Conservation (phyloP, 306 rosid genomes). For the Quercus mongolica region DNA sequence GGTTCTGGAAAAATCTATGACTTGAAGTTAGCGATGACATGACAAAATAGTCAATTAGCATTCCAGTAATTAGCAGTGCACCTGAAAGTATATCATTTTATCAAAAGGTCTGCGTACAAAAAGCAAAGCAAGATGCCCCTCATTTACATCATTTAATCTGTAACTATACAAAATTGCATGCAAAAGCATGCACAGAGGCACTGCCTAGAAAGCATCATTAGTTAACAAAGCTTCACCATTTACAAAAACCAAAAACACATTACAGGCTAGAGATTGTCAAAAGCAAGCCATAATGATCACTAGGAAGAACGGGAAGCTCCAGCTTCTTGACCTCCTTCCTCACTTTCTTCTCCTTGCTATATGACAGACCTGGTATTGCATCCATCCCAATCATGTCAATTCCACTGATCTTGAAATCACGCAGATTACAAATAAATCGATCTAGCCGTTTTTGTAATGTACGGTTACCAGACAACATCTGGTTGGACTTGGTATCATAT, state of each 20-base stretch:
- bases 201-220: neutral
- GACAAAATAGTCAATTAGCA: neutral
- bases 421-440: conserved; percentile 65
- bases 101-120: conserved; percentile 7
- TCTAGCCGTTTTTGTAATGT: conserved; percentile 68
- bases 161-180: conserved; percentile 42
- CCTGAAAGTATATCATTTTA: neutral
- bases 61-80: neutral
- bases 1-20: neutral
- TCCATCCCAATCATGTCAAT: conserved; percentile 86
- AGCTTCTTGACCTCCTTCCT: conserved; percentile 55
- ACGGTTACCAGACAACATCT: conserved; percentile 73
- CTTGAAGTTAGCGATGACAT: neutral
- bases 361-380: conserved; percentile 51
- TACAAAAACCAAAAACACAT: conserved; percentile 3
- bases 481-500: conserved; percentile 90
- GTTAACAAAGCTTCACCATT: neutral
- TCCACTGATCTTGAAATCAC: conserved; percentile 50
- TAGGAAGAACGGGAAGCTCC: conserved; percentile 87
- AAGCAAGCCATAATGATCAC: conserved; percentile 89
- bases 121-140: conserved; percentile 8
- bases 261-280: conserved; percentile 53
- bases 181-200: conserved; percentile 28
- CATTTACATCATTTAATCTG: conserved; percentile 7
- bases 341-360: conserved; percentile 76